Conservation (phyloP, 2,329 filamentous ascomycete species). For the Fusarium scirpi region DNA sequence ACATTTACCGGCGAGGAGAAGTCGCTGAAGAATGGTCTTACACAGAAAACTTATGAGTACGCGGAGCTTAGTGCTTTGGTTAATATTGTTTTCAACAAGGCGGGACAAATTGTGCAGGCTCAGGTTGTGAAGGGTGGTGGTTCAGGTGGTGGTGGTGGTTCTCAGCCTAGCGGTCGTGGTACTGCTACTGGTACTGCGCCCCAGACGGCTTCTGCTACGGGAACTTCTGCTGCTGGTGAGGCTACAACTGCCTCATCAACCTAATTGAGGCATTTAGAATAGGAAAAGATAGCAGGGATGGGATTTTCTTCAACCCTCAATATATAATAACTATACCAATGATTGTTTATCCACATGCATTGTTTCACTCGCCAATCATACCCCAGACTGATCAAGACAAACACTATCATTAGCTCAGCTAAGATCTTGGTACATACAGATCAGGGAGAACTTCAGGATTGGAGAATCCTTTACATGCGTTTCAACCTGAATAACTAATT, state of each 20-base stretch:
- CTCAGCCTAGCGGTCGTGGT: neutral
- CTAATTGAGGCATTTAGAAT: neutral
- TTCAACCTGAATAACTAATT: neutral
- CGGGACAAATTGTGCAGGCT: constrained; percentile 26
- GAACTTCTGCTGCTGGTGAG: neutral
- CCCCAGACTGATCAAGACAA: neutral
- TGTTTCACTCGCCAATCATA: neutral
- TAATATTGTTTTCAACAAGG: constrained; percentile 31
- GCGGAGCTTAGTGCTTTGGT: constrained; percentile 21
- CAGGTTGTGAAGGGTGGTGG: constrained; percentile 24
- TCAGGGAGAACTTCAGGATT: neutral
- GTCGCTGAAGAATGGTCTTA: constrained; percentile 10
- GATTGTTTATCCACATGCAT: neutral
- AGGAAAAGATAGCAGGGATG: neutral
- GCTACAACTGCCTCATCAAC: neutral
- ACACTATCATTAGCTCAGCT: neutral
- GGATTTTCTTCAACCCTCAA: neutral
- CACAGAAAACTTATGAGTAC: constrained; percentile 25
- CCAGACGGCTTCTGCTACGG: neutral
- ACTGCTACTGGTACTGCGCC: constrained; percentile 8
- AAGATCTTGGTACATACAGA: neutral
- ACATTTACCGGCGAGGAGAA: constrained; percentile 29
- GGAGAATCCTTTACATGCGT: neutral
- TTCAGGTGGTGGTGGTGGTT: neutral
- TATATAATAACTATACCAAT: neutral